phyloP scores from a whole-genome alignment of 495 filamentous ascomycete genomes.

The Neurospora intermedia region DNA sequence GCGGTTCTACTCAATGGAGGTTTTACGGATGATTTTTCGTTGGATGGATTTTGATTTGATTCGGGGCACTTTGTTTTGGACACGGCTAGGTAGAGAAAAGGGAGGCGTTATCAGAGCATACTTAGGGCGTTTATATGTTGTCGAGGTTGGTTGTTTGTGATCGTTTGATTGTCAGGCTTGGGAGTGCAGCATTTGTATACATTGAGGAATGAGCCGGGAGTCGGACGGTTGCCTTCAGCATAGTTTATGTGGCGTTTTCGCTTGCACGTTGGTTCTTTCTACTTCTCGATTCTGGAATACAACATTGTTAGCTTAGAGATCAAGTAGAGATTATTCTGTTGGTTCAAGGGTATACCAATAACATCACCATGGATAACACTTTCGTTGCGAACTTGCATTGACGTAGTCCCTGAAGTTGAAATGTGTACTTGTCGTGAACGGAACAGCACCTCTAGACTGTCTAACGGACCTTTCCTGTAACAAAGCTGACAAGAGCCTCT shows the following conservation, averaged over 20 bases:
- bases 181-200: background rate
- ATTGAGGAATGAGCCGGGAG: background rate
- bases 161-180: background rate
- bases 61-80: background rate
- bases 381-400: background rate
- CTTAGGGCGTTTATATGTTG: background rate
- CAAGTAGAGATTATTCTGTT: background rate
- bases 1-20: conserved; percentile 60
- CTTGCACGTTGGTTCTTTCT: background rate
- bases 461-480: background rate
- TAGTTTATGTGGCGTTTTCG: background rate
- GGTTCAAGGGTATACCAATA: background rate
- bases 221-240: background rate
- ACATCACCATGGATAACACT: background rate
- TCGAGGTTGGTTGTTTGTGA: background rate
- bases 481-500: background rate
- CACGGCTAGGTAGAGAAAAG: background rate
- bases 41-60: conserved; percentile 18
- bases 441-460: background rate
- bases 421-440: background rate
- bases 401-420: background rate
- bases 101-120: background rate
- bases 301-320: background rate
- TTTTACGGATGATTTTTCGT: conserved; percentile 38
- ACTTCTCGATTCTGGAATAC: background rate